Base-by-base conservation (phyloP, 768 basidiomycete species). In the Mycena kentingensis region DNA sequence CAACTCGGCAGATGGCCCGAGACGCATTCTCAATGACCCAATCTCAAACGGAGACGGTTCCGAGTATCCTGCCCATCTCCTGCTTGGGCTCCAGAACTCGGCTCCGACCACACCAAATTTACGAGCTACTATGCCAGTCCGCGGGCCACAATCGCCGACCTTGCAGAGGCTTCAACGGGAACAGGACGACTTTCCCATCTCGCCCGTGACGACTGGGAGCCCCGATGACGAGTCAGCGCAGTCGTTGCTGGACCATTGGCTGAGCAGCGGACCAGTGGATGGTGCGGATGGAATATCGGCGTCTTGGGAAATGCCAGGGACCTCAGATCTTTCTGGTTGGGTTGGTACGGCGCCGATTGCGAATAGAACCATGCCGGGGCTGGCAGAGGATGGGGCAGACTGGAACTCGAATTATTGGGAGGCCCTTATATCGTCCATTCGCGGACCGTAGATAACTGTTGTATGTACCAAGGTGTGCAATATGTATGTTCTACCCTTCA, bases 331-430 rank as follows among this genome's bases (percentile, higher is more conserved):
- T 35, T 68, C 81, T 19, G 82, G 81, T 3, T 85, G 85, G 84
- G 72, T 77, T 8, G 81, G 77, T 22, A 70, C 71, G 18, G 69
- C 78, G 8, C 74, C 75, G 36, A 62, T 72, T 49, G 57, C 69
- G 6, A 66, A 12, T 66, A 73, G 15, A 81, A 83, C 51, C 66
- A 60, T 84, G 39, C 70, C 74, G 42, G 79, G 76, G 4, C 54
- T 80, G 36, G 31, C 46, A n/a, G 19, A 5, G 41, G 86, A 87
- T 54, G 84, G 82, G 5, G 77, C 81, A 13, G 89, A 90, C 68
- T 89, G 84, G 81, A 81, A 90, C 69, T 88, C 83, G 80, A 81
- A 72, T 51, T 91, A 90, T 61, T 90, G 89, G 89, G 88, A 91
- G 63, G 82, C 83, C 18, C 66, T 91, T 55, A 84, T 91, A n/a